phyloP scores from a whole-genome alignment of 179 eudicot species.

The Sideroxylon spinosum region DNA sequence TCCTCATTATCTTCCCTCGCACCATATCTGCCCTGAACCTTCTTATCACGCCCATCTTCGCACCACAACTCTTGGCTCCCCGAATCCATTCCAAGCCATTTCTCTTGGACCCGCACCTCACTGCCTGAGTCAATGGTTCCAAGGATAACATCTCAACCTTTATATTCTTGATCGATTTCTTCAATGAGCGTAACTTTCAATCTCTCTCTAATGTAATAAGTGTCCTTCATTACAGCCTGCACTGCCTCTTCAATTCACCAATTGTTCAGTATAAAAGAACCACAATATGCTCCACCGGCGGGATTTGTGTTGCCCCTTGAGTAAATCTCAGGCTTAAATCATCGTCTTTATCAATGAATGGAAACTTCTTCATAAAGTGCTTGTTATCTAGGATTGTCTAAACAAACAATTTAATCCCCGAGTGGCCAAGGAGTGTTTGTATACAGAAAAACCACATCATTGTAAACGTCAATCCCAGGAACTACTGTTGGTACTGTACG shows the following conservation, averaged over 20 bases:
- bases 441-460: slow-evolving; percentile 48
- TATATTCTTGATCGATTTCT: slow-evolving; percentile 25
- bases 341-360: slow-evolving; percentile 51
- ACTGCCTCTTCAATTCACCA: slow-evolving; percentile 50
- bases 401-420: slow-evolving; percentile 35
- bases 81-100: slow-evolving; percentile 43
- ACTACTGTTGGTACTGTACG: background rate
- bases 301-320: background rate
- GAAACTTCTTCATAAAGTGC: slow-evolving; percentile 68
- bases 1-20: slow-evolving; percentile 85
- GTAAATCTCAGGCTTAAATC: slow-evolving; percentile 31
- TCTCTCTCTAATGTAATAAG: slow-evolving; percentile 48
- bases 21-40: slow-evolving; percentile 68
- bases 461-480: slow-evolving; percentile 36
- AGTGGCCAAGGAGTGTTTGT: slow-evolving; percentile 31
- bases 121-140: slow-evolving; percentile 59
- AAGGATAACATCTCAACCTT: slow-evolving; percentile 55
- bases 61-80: slow-evolving; percentile 34
- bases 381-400: slow-evolving; percentile 59
- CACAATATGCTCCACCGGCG: slow-evolving; percentile 42
- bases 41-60: slow-evolving; percentile 66
- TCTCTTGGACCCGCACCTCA: slow-evolving; percentile 29
- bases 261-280: slow-evolving; percentile 59
- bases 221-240: slow-evolving; percentile 57
- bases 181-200: slow-evolving; percentile 38